Conservation (phyloP, 2,329 filamentous ascomycete species). For the Epicoccum sorghinum region DNA sequence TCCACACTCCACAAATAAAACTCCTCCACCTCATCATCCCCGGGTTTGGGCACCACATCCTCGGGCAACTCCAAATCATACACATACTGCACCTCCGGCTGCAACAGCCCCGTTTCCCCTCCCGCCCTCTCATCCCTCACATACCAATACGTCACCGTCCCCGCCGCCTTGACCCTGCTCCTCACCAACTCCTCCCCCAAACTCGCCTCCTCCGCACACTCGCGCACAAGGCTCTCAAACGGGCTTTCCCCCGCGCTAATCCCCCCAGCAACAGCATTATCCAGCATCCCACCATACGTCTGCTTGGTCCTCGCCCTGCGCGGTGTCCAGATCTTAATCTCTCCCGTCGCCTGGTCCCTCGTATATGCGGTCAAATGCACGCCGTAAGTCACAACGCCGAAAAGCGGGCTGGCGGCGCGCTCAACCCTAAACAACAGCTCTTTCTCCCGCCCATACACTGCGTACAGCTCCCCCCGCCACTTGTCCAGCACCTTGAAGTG, state of each 20-base stretch:
- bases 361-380: conserved; percentile 52
- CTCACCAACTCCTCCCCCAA: conserved; percentile 74
- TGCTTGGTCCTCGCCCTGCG: conserved; percentile 76
- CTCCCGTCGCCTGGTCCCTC: conserved; percentile 50
- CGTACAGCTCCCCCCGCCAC: conserved; percentile 52
- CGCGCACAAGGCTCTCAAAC: conserved; percentile 81
- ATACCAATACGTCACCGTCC: conserved; percentile 84
- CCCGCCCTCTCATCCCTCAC: conserved; percentile 76
- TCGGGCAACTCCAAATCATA: conserved; percentile 82
- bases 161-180: conserved; percentile 62
- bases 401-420: conserved; percentile 49
- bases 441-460: conserved; percentile 49
- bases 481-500: conserved; percentile 72
- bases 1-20: conserved; percentile 80
- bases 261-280: conserved; percentile 91
- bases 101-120: conserved; percentile 80
- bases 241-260: conserved; percentile 81
- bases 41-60: conserved; percentile 73
- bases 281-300: conserved; percentile 89
- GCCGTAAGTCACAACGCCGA: conserved; percentile 53
- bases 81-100: conserved; percentile 90
- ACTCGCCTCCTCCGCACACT: conserved; percentile 88
- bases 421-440: conserved; percentile 52
- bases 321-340: conserved; percentile 84
- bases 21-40: conserved; percentile 86